Conservation (phyloP, 2,329 filamentous ascomycete genomes). For the Plectosphaerella cucumerina region DNA sequence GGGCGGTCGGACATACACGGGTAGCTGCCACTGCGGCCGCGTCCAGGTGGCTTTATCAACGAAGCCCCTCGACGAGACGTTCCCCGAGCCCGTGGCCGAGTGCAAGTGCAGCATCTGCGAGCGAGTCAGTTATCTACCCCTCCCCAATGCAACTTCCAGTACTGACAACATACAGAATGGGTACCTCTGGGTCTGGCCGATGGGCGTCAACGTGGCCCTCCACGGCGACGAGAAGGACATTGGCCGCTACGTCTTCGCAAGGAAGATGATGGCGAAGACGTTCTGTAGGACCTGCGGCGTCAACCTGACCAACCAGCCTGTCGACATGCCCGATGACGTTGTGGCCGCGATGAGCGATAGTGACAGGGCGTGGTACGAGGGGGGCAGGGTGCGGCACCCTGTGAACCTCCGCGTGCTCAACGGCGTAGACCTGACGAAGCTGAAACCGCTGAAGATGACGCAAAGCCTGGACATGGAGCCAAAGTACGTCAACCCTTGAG, state of each 20-base stretch:
- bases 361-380: conserved; percentile 13
- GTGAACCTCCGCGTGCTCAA: conserved; percentile 36
- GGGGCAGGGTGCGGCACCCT: conserved; percentile 14
- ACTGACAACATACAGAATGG: conserved; percentile 28
- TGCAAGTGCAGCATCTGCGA: conserved; percentile 50
- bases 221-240: conserved; percentile 34
- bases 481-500: conserved; percentile 36
- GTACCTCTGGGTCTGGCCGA: conserved; percentile 40
- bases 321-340: conserved; percentile 27
- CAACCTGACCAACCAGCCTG: conserved; percentile 27
- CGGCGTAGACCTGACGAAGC: conserved; percentile 26
- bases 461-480: conserved; percentile 23
- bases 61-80: conserved; percentile 36
- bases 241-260: conserved; percentile 30
- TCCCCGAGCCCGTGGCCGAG: conserved; percentile 24
- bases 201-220: conserved; percentile 32
- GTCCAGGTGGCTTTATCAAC: conserved; percentile 37
- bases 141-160: background rate
- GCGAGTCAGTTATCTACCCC: conserved; percentile 23
- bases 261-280: conserved; percentile 27
- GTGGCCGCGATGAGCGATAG: conserved; percentile 25
- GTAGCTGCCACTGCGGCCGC: conserved; percentile 50
- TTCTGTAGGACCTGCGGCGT: conserved; percentile 48
- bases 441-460: conserved; percentile 19
- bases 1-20: conserved; percentile 37